These are phyloP conservation scores for Aspergillus asperescens DNA, from an alignment of 495 filamentous ascomycete genomes.

Conservation along the genomic window DNA sequence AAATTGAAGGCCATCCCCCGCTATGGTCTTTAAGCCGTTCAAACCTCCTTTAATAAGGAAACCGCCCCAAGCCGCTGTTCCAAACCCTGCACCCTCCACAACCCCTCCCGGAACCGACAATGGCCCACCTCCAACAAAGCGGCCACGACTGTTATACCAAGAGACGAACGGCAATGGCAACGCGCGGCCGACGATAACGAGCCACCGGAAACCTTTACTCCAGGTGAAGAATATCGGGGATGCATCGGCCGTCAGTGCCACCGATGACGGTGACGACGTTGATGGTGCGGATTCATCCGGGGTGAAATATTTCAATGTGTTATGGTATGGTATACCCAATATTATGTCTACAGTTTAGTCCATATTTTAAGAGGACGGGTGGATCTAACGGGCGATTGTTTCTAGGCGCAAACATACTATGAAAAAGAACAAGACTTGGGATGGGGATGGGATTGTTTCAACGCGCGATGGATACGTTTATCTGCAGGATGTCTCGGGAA, in stretches of 20 bases:
- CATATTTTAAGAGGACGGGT: neutral
- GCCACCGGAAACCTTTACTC: slow-evolving; percentile 24
- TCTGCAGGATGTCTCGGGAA: slow-evolving; percentile 61
- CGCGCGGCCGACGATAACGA: neutral
- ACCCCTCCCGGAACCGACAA: slow-evolving; percentile 1
- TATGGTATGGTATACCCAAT: slow-evolving; percentile 25
- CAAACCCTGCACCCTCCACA: neutral
- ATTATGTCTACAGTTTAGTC: neutral
- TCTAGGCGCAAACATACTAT: slow-evolving; percentile 65
- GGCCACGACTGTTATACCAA: slow-evolving; percentile 20
- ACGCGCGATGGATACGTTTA: slow-evolving; percentile 53
- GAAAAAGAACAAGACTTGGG: slow-evolving; percentile 85
- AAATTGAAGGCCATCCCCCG: slow-evolving; percentile 8
- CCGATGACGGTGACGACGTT: neutral
- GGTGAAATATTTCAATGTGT: slow-evolving; percentile 59
- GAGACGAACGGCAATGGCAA: neutral
- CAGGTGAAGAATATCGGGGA: slow-evolving; percentile 29
- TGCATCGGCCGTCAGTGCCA: neutral
- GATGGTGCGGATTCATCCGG: slow-evolving; percentile 27
- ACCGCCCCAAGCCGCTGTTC: slow-evolving; percentile 2
- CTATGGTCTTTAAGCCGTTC: slow-evolving; percentile 47
- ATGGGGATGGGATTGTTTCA: slow-evolving; percentile 70
- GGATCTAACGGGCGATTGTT: neutral
- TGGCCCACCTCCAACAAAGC: slow-evolving; percentile 29
- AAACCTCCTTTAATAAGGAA: slow-evolving; percentile 42